Percentiles rank a stretch among this genome's conserved stretches.
Conservation (phyloP, 345 rosid genomes). For the Fremontodendron californicum region DNA sequence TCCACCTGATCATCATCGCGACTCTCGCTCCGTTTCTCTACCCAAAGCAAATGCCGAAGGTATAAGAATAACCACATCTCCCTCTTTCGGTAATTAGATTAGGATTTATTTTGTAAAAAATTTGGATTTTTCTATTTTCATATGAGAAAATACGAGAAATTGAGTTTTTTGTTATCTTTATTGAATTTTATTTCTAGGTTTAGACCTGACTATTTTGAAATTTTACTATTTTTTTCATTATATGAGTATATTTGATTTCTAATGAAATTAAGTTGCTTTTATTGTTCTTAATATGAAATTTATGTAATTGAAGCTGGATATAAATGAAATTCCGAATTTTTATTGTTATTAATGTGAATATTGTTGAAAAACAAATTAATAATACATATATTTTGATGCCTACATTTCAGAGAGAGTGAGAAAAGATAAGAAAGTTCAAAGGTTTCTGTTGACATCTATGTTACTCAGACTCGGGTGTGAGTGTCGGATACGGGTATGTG, state of each 20-base stretch:
- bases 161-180: neutral
- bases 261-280: neutral
- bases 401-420: neutral
- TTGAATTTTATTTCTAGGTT: neutral
- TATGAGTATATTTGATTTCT: neutral
- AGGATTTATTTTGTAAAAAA: neutral
- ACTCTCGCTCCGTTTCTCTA: constrained; percentile 47
- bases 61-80: constrained; percentile 12
- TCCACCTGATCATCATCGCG: constrained; percentile 53
- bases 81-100: neutral
- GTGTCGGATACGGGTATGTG: too few species aligned
- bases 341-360: neutral
- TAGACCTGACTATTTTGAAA: neutral
- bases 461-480: too few species aligned
- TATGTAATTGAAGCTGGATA: neutral
- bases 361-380: neutral
- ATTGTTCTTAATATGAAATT: neutral
- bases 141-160: neutral
- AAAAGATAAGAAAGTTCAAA: neutral
- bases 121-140: neutral
- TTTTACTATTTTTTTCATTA: neutral
- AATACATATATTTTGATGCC: neutral
- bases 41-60: constrained; percentile 60
- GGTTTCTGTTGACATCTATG: neutral
- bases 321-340: neutral